Conservation (phyloP, 1,284 basidiomycete genomes). For the Phellopilus nigrolimitatus region DNA sequence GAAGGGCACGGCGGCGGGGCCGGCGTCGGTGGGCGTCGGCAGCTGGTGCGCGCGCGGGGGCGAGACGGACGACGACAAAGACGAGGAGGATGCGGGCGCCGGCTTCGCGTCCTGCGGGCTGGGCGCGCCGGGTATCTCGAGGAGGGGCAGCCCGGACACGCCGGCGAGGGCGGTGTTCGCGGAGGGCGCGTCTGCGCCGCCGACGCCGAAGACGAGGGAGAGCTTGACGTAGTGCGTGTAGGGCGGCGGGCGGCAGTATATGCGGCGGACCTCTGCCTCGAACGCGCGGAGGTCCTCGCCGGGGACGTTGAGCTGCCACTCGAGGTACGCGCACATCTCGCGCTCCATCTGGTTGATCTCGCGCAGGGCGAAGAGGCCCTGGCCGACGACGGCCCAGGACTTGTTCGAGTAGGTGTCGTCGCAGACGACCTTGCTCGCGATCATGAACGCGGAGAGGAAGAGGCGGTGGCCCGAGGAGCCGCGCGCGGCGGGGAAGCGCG, state of each 20-base stretch:
- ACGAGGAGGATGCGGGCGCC: too few relatives aligned
- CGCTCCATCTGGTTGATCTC: constrained; percentile 63
- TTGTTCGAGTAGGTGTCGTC: constrained; percentile 97
- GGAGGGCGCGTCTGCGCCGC: neutral
- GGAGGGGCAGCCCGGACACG: too few relatives aligned
- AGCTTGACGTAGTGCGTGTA: constrained; percentile 36
- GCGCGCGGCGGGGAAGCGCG: constrained; percentile 85
- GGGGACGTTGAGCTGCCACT: constrained; percentile 87
- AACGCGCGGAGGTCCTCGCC: constrained; percentile 57
- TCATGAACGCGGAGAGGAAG: constrained; percentile 93
- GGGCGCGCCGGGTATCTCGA: too few relatives aligned
- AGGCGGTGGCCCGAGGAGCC: constrained; percentile 89
- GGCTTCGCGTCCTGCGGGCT: too few relatives aligned
- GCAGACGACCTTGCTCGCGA: constrained; percentile 87
- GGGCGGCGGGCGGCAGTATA: constrained; percentile 51
- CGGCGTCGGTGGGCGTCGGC: constrained; percentile 18
- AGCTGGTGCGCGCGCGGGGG: constrained; percentile 5
- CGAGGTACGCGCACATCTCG: constrained; percentile 89
- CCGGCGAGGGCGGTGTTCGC: too few relatives aligned
- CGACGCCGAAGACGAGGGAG: constrained; percentile 9
- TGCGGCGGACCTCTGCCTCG: constrained; percentile 53
- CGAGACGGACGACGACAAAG: neutral
- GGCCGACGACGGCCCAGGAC: constrained; percentile 90
- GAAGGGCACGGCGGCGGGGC: constrained; percentile 1
- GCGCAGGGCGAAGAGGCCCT: constrained; percentile 72